Percentiles rank a stretch among this genome's conserved stretches.
phyloP scores from a whole-genome alignment of 331 rosid genomes.

The Quercus lobata region DNA sequence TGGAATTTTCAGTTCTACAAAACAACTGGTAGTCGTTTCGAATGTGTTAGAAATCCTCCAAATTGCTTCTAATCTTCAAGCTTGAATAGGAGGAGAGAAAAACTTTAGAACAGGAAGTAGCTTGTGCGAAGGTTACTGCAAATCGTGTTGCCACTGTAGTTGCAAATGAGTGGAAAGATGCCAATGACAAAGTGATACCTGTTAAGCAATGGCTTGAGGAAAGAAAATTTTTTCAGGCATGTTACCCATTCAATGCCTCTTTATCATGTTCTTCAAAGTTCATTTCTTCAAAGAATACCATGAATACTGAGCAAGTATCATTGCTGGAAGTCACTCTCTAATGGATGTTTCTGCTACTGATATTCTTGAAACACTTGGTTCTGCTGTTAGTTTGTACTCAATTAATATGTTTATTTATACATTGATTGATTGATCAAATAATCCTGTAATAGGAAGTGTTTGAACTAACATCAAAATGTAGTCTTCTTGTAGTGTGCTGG shows the following conservation, averaged over 20 bases:
- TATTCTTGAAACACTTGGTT: not conserved
- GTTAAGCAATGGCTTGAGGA: constrained; percentile 93
- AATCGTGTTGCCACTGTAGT: constrained; percentile 86
- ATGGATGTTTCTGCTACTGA: not conserved
- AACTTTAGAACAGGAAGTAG: constrained; percentile 80
- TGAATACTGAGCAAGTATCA: not conserved
- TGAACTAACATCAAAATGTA: not conserved
- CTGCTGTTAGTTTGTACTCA: not conserved
- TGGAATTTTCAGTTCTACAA: constrained; percentile 6
- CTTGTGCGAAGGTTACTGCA: constrained; percentile 82
- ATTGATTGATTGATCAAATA: not conserved
- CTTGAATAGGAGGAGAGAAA: constrained; percentile 62
- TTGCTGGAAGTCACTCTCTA: not conserved
- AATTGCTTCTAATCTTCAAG: constrained; percentile 32
- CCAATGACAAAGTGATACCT: constrained; percentile 83
- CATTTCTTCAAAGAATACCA: not conserved
- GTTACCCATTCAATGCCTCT: constrained; percentile 14
- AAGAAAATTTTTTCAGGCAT: constrained; percentile 73
- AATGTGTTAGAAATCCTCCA: constrained; percentile 18
- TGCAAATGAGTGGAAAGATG: constrained; percentile 96
- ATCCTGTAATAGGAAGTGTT: not conserved
- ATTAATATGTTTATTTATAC: not conserved
- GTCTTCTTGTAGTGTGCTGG: not conserved
- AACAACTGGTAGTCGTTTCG: constrained; percentile 6
- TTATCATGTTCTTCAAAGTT: not conserved